Percentiles rank a stretch among this genome's conserved stretches.
Evolutionary conservation across 495 filamentous ascomycete genomes (phyloP).

Genomic region (Xanthoparmelia taractica): DNA sequence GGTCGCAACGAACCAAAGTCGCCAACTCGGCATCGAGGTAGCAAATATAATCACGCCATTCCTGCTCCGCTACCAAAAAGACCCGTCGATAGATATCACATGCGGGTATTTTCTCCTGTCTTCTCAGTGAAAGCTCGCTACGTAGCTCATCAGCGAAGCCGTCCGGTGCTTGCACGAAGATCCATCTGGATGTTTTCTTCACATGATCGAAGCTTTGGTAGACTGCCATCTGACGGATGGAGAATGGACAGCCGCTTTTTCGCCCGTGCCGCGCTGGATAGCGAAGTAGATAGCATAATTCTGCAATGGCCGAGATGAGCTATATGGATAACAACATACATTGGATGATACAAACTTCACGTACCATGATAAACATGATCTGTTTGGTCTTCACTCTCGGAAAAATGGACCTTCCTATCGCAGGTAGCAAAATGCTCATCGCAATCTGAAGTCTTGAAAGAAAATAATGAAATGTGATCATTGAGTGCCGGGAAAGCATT

Average conservation of each 20-base stretch:
- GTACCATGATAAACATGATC: background rate
- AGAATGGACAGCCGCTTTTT: constrained; percentile 1
- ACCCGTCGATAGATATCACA: background rate
- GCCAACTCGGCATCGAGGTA: background rate
- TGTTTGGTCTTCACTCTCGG: background rate
- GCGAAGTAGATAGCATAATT: background rate
- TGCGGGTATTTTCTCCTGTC: background rate
- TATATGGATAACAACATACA: too few relatives aligned
- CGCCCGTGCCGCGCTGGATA: background rate
- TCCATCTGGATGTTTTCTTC: background rate
- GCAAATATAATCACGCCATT: constrained; percentile 1
- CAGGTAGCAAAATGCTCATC: background rate
- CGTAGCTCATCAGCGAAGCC: background rate
- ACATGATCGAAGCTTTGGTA: background rate
- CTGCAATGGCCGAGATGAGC: background rate
- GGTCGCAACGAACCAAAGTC: background rate
- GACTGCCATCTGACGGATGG: background rate
- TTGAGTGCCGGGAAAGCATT: background rate
- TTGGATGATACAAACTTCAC: too few relatives aligned
- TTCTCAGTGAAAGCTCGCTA: background rate
- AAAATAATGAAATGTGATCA: background rate
- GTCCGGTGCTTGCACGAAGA: background rate
- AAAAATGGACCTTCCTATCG: background rate
- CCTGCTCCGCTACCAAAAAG: background rate
- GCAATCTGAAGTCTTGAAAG: background rate